These are phyloP conservation scores for Aegilops speltoides DNA, from an alignment of 176 grass and related monocot species.

Conservation along the genomic window DNA sequence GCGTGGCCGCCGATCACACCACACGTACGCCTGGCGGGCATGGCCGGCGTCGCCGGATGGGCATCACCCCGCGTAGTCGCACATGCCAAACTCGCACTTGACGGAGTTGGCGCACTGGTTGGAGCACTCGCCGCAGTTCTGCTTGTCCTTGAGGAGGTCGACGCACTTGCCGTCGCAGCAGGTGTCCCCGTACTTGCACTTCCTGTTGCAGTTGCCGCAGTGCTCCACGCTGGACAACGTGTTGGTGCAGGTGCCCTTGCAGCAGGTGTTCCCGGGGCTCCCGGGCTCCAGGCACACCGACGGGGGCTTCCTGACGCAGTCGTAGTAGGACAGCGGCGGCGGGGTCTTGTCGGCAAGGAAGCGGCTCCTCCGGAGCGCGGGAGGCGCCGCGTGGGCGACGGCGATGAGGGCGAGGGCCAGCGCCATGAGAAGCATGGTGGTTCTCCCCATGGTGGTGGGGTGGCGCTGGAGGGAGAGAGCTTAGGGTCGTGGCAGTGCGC, in stretches of 20 bases:
- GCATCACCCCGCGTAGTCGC: conserved; percentile 42
- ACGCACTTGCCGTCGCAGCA: conserved; percentile 47
- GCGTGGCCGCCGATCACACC: neutral
- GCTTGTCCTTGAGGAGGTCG: conserved; percentile 22
- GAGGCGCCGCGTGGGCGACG: neutral
- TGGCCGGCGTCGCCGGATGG: neutral
- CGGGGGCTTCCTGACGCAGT: conserved; percentile 5
- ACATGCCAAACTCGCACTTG: conserved; percentile 12
- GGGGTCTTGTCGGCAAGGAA: conserved; percentile 21
- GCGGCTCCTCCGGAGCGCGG: conserved; percentile 26
- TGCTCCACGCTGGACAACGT: neutral
- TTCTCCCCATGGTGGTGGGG: conserved; percentile 36
- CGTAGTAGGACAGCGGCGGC: conserved; percentile 17
- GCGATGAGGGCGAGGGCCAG: neutral
- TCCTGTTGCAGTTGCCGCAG: conserved; percentile 41
- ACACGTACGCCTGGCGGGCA: neutral
- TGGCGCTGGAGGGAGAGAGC: neutral
- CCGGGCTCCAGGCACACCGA: conserved; percentile 5
- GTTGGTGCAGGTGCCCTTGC: conserved; percentile 39
- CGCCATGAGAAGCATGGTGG: conserved; percentile 52
- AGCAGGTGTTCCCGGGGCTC: conserved; percentile 48
- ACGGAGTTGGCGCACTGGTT: conserved; percentile 3
- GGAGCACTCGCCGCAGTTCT: conserved; percentile 46
- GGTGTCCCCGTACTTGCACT: conserved; percentile 14
- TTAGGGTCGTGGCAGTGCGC: conserved; percentile 3